Base-by-base conservation (phyloP, 768 basidiomycete genomes). In the Mycena floridula region DNA sequence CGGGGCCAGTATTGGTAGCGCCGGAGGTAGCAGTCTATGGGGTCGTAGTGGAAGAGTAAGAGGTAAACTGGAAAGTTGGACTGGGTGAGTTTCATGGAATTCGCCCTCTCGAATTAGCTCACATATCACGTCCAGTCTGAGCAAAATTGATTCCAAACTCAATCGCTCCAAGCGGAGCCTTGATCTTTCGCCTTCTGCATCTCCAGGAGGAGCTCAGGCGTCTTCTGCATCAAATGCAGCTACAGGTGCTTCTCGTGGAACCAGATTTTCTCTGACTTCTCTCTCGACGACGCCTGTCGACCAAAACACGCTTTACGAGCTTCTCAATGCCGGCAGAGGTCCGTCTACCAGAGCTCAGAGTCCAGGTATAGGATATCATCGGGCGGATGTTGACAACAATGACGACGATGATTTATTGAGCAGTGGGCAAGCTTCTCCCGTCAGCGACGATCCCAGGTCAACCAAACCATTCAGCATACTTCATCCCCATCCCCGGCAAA, bases 341-440 rank as follows among this genome's bases (percentile, higher is more conserved):
- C 15, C 7, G 7, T 15, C 18, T 35, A 15, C 32, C 32, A 35
- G 4, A 35, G 18, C 32, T 35, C 32, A 35, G 32, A 15, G 4
- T 35, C 7, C 18, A 15, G 32, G 7, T 15, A 18, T 7, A 15
- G 7, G 18, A 35, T 30, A 35, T 35, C 18, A 3, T 35, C 28
- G 28, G 32, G 32, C 32, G 7, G 32, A 35, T 22, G 18, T 22
- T 30, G 22, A 50, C 4, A 55, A 53, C 23, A 69, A 66, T 7
- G 83, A 85, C 9, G 76, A 78, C 16, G 84, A 84, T 12, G 81
- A 84, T 12, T 62, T 82, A n/a, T 61, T 84, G 40, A 89, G 87
- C 58, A 89, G 86, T 54, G 85, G 85, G 1, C 87, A 87, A 55
- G 77, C 72, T 1, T 90, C 86, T 21, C 85, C 86, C 5, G 65